phyloP scores from a whole-genome alignment of 495 filamentous ascomycete species.

The Aspergillus sclerotiicarbonarius region DNA sequence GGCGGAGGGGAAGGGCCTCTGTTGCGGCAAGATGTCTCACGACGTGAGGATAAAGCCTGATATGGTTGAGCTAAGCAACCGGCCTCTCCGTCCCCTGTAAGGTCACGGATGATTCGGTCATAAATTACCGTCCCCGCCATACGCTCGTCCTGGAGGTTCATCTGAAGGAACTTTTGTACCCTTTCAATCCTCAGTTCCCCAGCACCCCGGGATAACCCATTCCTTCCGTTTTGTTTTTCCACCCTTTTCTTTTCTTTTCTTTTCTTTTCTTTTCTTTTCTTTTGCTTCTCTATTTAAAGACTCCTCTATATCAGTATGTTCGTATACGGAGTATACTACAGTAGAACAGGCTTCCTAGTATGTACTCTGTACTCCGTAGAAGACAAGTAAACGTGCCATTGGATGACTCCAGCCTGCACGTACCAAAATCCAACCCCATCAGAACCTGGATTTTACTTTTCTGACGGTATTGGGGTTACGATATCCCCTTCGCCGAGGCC shows the following conservation, averaged over 20 bases:
- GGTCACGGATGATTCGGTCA: neutral
- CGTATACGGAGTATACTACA: too few species aligned
- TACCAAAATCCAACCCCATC: too few species aligned
- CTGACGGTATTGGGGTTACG: neutral
- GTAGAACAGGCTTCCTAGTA: neutral
- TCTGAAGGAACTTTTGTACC: neutral
- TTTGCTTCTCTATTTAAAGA: neutral
- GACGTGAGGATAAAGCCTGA: slow-evolving; percentile 1
- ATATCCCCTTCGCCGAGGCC: neutral
- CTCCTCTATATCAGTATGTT: too few species aligned
- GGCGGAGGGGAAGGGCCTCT: neutral
- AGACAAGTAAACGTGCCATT: too few species aligned
- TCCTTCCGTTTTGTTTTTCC: neutral
- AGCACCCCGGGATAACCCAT: neutral
- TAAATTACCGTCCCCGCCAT: neutral
- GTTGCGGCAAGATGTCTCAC: neutral
- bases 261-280: neutral
- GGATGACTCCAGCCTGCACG: too few species aligned
- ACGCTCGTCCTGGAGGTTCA: too few species aligned
- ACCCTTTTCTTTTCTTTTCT: neutral
- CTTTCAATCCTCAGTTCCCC: too few species aligned
- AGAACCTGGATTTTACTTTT: too few species aligned
- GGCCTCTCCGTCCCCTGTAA: neutral
- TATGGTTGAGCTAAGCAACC: slow-evolving; percentile 4
- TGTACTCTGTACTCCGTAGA: too few species aligned